Evolutionary conservation across 139 green algal genomes (phyloP).

Genomic region (Pseudopediastrum boryanum): DNA sequence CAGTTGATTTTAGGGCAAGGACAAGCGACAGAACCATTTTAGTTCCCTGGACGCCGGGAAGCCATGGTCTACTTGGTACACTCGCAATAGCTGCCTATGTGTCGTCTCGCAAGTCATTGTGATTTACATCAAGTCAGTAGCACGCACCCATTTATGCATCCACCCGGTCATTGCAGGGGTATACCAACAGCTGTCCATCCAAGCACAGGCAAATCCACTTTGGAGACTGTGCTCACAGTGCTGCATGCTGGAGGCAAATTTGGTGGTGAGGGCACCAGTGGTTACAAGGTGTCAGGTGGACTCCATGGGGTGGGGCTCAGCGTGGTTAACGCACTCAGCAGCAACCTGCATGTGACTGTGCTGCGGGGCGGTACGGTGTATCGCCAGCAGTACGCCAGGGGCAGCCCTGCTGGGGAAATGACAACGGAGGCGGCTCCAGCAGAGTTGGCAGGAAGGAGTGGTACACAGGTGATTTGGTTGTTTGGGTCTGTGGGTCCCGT

Average conservation of each 20-base stretch:
- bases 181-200: conserved; percentile 94
- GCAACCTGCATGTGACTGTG: conserved; percentile 57
- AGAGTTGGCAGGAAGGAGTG: background rate
- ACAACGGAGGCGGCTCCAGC: conserved; percentile 2
- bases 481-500: background rate
- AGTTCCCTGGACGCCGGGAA: no score
- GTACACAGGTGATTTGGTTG: conserved; percentile 23
- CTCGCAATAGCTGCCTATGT: no score
- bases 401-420: conserved; percentile 44
- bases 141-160: no score
- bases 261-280: conserved; percentile 67
- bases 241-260: conserved; percentile 99
- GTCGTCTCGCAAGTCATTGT: no score
- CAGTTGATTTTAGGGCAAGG: no score
- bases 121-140: no score
- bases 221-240: conserved; percentile 87
- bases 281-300: conserved; percentile 89
- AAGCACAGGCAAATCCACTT: conserved; percentile 79
- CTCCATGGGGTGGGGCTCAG: conserved; percentile 97
- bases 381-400: conserved; percentile 76
- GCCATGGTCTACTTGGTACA: no score
- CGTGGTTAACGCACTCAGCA: conserved; percentile 96
- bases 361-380: conserved; percentile 63
- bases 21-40: no score
- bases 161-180: conserved; percentile 44